phyloP scores from a whole-genome alignment of 2,329 filamentous ascomycete species.

The Hyphodiscus sp. region DNA sequence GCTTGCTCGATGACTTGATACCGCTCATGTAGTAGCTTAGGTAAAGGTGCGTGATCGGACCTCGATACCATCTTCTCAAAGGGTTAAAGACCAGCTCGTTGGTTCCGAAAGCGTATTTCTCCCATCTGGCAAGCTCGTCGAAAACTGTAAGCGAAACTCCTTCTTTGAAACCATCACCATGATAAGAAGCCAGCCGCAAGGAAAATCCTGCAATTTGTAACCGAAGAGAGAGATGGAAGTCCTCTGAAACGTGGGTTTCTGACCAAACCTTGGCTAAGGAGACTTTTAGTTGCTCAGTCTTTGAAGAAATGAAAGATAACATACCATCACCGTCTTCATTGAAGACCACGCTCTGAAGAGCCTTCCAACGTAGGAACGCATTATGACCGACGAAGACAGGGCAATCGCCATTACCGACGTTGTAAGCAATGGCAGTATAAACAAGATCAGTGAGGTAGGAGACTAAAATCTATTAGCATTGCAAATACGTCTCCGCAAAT shows the following conservation, averaged over 20 bases:
- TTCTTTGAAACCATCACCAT: slow-evolving; percentile 64
- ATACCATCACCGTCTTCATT: slow-evolving; percentile 40
- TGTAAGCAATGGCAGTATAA: slow-evolving; percentile 66
- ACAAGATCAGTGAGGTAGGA: slow-evolving; percentile 76
- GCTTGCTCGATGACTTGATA: slow-evolving; percentile 58
- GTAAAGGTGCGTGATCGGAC: slow-evolving; percentile 39
- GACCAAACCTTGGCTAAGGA: slow-evolving; percentile 19
- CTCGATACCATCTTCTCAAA: too few relatives aligned
- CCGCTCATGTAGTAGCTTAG: slow-evolving; percentile 51
- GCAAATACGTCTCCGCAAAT: not conserved
- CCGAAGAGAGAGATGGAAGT: slow-evolving; percentile 69
- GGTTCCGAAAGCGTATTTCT: slow-evolving; percentile 61
- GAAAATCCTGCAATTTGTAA: slow-evolving; percentile 64
- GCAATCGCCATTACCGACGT: slow-evolving; percentile 64
- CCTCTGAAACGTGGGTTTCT: slow-evolving; percentile 65
- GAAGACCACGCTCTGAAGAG: slow-evolving; percentile 52
- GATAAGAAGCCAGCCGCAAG: slow-evolving; percentile 63
- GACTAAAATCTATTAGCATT: slow-evolving; percentile 35
- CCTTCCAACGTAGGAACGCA: slow-evolving; percentile 65
- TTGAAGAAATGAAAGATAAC: too few relatives aligned
- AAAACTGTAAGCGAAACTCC: slow-evolving; percentile 68
- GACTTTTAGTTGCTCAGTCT: too few relatives aligned
- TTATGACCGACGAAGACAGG: slow-evolving; percentile 75
- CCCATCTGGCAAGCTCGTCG: slow-evolving; percentile 64
- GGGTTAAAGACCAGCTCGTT: slow-evolving; percentile 57